Evolutionary conservation across 495 filamentous ascomycete genomes (phyloP).

Genomic region (Lepraria neglecta): DNA sequence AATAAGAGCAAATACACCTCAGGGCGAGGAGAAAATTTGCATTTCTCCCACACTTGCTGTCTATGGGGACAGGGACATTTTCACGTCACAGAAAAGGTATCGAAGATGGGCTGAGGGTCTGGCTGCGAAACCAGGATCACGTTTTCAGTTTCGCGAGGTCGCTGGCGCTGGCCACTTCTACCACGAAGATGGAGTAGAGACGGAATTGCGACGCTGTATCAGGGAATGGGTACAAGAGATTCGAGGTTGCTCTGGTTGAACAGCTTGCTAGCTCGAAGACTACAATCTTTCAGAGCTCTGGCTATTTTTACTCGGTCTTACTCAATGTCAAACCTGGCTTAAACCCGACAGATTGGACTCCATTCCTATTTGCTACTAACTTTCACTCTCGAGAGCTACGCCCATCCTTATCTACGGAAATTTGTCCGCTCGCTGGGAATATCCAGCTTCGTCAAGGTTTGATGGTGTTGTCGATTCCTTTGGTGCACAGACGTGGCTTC

Average conservation of each 20-base stretch:
- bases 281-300: no score
- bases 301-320: no score
- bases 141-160: constrained; percentile 53
- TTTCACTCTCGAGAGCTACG: background rate
- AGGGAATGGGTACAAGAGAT: constrained; percentile 38
- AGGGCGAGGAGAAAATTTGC: constrained; percentile 42
- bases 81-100: constrained; percentile 63
- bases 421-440: background rate
- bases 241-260: background rate
- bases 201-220: constrained; percentile 44
- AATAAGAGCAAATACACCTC: constrained; percentile 26
- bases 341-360: background rate
- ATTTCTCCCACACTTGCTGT: constrained; percentile 59
- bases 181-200: constrained; percentile 57
- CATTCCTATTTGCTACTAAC: background rate
- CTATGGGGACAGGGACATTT: constrained; percentile 73
- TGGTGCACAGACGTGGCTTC: background rate
- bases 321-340: no score
- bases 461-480: background rate
- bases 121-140: constrained; percentile 29
- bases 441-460: background rate
- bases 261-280: background rate
- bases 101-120: constrained; percentile 63
- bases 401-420: background rate
- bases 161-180: constrained; percentile 78